Evolutionary conservation across 805 yeast genomes (phyloP).

Genomic region (Candida rishiriensis): DNA sequence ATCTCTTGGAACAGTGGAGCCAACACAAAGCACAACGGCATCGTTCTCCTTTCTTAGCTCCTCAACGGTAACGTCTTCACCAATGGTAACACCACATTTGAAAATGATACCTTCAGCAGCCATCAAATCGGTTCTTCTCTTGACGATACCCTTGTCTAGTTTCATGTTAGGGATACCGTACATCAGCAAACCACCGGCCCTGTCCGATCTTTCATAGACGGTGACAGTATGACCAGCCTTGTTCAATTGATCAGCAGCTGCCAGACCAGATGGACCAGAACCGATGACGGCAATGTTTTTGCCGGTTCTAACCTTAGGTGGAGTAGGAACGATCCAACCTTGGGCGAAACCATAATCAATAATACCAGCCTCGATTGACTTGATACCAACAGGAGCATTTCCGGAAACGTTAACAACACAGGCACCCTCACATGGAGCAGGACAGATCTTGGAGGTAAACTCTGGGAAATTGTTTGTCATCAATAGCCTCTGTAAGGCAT

Average conservation of each 20-base stretch:
- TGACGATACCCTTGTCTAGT: constrained; percentile 86
- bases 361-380: constrained; percentile 92
- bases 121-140: constrained; percentile 87
- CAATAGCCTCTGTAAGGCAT: constrained; percentile 83
- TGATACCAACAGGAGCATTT: constrained; percentile 93
- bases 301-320: constrained; percentile 80
- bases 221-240: constrained; percentile 92
- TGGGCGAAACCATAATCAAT: constrained; percentile 94
- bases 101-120: constrained; percentile 86
- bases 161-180: constrained; percentile 99
- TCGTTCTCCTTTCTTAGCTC: constrained; percentile 62
- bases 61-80: constrained; percentile 73
- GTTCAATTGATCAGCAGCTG: constrained; percentile 95
- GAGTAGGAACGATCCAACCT: constrained; percentile 90
- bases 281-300: constrained; percentile 84
- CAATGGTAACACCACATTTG: constrained; percentile 72
- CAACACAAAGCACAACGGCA: constrained; percentile 89
- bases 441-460: constrained; percentile 96
- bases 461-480: constrained; percentile 99
- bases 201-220: constrained; percentile 89
- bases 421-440: constrained; percentile 99
- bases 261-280: constrained; percentile 96
- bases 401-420: constrained; percentile 82
- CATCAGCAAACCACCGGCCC: constrained; percentile 97
- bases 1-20: constrained; percentile 96